Conservation (phyloP, 768 basidiomycete genomes). For the Xerocomus brunneocitrinus region DNA sequence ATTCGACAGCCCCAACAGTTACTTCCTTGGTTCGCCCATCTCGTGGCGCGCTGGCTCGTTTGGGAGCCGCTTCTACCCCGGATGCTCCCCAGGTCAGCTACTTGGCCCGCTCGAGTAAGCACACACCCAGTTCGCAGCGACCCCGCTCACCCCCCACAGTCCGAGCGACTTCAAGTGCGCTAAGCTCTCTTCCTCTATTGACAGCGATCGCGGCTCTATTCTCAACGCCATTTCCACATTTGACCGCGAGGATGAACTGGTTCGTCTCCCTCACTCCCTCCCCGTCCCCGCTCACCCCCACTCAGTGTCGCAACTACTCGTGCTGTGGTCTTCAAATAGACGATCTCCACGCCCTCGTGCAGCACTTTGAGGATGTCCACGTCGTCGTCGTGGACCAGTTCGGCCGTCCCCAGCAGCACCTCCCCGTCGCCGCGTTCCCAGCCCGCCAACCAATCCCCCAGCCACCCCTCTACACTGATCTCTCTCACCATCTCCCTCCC, state of each 20-base stretch:
- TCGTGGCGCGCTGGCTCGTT: conserved; percentile 69
- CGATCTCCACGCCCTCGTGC: conserved; percentile 78
- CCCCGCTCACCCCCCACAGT: conserved; percentile 18
- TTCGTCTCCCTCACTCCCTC: conserved; percentile 31
- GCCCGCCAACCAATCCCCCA: conserved; percentile 30
- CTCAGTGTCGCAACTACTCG: conserved; percentile 78
- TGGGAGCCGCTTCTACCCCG: conserved; percentile 58
- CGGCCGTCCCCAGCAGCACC: conserved; percentile 32
- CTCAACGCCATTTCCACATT: conserved; percentile 63
- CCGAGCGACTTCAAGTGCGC: conserved; percentile 44
- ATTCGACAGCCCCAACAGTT: conserved; percentile 31
- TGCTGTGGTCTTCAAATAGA: conserved; percentile 81
- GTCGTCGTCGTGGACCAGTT: conserved; percentile 64
- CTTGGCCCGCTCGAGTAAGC: conserved; percentile 65
- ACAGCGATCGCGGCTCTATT: conserved; percentile 55
- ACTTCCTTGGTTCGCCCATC: conserved; percentile 68
- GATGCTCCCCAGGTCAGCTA: conserved; percentile 58
- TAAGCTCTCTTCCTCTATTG: conserved; percentile 50
- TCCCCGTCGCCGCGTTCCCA: conserved; percentile 30
- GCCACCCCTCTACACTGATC: conserved; percentile 29
- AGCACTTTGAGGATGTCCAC: conserved; percentile 90
- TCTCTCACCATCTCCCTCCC: conserved; percentile 24
- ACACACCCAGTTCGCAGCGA: background rate
- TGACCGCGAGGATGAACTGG: conserved; percentile 70
- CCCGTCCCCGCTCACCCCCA: background rate